Evolutionary conservation across 371 early-diverging fungal genomes (phyloP).

Genomic region (Dinochytrium kinnereticum): DNA sequence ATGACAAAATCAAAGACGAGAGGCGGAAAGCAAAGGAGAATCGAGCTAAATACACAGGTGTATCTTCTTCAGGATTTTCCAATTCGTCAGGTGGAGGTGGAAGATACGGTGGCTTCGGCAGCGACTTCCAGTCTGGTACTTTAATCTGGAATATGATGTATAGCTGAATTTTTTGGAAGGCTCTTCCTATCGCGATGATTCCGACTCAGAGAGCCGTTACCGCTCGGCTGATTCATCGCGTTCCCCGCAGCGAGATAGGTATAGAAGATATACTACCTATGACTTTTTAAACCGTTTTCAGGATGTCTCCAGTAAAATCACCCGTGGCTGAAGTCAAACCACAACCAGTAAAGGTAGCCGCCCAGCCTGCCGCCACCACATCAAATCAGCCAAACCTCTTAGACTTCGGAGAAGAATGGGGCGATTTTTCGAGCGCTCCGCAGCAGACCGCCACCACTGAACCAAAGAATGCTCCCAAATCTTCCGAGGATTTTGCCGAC

Average conservation of each 20-base stretch:
- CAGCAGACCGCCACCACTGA: constrained; percentile 22
- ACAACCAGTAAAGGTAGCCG: neutral
- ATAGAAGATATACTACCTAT: too few relatives aligned
- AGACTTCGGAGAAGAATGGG: constrained; percentile 45
- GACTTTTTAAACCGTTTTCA: constrained; percentile 14
- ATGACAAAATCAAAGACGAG: constrained; percentile 78
- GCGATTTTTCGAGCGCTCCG: constrained; percentile 44
- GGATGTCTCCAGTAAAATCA: neutral
- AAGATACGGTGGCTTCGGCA: constrained; percentile 39
- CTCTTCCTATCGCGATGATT: constrained; percentile 34
- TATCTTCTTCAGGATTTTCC: constrained; percentile 50
- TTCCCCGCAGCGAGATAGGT: neutral
- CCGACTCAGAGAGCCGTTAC: neutral
- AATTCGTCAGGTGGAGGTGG: constrained; percentile 41
- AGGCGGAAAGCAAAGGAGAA: constrained; percentile 87
- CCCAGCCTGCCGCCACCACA: constrained; percentile 9
- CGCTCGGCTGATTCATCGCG: neutral
- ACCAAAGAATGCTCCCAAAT: constrained; percentile 5
- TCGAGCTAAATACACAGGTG: constrained; percentile 84
- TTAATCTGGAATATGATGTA: too few relatives aligned
- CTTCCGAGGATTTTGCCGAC: constrained; percentile 36
- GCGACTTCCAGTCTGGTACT: too few relatives aligned
- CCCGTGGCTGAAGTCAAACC: neutral
- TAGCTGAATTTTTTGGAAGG: constrained; percentile 36
- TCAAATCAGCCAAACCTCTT: neutral